phyloP scores from a whole-genome alignment of 495 filamentous ascomycete species.

The Tuber umbilicatum region DNA sequence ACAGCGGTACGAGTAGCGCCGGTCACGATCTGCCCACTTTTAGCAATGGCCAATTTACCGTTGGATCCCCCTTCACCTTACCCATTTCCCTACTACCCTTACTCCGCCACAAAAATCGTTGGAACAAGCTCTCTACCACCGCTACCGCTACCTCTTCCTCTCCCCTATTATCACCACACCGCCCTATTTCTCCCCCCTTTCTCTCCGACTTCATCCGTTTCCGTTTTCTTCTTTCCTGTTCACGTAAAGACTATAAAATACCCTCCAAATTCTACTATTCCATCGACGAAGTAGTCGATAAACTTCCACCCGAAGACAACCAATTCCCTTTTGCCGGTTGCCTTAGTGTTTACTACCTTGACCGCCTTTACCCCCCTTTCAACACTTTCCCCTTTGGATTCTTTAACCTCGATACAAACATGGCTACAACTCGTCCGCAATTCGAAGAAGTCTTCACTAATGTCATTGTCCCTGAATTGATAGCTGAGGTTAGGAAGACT shows the following conservation, averaged over 20 bases:
- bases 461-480: slow-evolving; percentile 63
- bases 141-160: not conserved
- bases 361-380: slow-evolving; percentile 1
- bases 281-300: not conserved
- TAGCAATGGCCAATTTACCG: not conserved
- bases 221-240: not conserved
- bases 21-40: not conserved
- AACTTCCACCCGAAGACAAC: not conserved
- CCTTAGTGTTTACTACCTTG: not conserved
- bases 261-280: slow-evolving; percentile 1
- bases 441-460: slow-evolving; percentile 85
- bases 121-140: not conserved
- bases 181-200: not conserved
- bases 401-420: slow-evolving; percentile 10
- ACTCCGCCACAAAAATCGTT: not conserved
- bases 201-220: not conserved
- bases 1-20: not conserved
- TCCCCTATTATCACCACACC: not conserved
- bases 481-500: slow-evolving; percentile 67
- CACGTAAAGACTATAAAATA: not conserved
- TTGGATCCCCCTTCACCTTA: not conserved
- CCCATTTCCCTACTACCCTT: not conserved
- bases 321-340: slow-evolving; percentile 1
- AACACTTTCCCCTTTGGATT: not conserved
- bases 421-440: slow-evolving; percentile 43